These are phyloP conservation scores for Tolypocladium paradoxum DNA, from an alignment of 2,329 filamentous ascomycete species.

Conservation along the genomic window DNA sequence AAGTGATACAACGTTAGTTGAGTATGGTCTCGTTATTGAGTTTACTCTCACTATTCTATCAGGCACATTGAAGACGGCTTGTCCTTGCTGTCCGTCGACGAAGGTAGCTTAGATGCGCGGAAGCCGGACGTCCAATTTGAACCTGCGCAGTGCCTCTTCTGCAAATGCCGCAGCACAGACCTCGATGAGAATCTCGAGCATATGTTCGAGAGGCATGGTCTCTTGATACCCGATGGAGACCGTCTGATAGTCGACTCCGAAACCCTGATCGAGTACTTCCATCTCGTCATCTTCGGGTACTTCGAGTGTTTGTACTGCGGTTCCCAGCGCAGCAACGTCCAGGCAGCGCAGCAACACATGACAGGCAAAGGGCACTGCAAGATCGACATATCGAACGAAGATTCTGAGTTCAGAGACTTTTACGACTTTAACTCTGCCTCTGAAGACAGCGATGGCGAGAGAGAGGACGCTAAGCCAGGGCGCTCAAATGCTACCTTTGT, in stretches of 20 bases:
- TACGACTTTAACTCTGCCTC: constrained; percentile 13
- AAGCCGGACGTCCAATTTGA: constrained; percentile 9
- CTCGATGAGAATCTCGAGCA: constrained; percentile 30
- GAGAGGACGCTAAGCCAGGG: background rate
- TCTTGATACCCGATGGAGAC: constrained; percentile 29
- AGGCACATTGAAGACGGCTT: background rate
- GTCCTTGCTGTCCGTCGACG: background rate
- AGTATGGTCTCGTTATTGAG: background rate
- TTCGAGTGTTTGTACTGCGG: constrained; percentile 41
- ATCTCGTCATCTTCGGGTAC: constrained; percentile 35
- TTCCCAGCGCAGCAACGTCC: constrained; percentile 26
- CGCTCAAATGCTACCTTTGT: background rate
- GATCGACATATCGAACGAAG: constrained; percentile 23
- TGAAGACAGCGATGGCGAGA: background rate
- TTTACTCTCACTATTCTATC: no score
- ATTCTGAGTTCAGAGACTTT: constrained; percentile 28
- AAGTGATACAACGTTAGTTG: background rate
- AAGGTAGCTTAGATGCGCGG: background rate
- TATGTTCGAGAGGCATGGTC: constrained; percentile 37
- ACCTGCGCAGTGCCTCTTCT: constrained; percentile 31
- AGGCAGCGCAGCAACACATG: constrained; percentile 42
- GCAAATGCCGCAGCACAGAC: constrained; percentile 14
- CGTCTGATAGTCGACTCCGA: constrained; percentile 33
- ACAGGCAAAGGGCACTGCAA: constrained; percentile 35
- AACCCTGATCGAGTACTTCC: constrained; percentile 35